phyloP scores from a whole-genome alignment of 768 basidiomycete genomes.

The Leccinum pellstonianum region DNA sequence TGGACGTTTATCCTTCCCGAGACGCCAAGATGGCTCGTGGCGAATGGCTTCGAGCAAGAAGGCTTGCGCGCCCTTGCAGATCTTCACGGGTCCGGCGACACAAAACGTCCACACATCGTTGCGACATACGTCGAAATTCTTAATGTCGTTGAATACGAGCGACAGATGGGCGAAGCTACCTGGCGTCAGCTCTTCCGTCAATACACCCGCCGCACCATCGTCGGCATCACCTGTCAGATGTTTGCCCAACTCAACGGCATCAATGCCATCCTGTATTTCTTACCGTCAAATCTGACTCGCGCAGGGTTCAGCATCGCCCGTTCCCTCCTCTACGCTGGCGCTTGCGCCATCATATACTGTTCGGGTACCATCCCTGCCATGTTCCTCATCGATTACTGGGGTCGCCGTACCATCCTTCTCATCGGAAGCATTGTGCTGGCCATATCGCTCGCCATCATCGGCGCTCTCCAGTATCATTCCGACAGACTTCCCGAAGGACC shows the following conservation, averaged over 20 bases:
- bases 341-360: conserved; percentile 48
- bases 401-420: conserved; percentile 50
- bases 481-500: conserved; percentile 39
- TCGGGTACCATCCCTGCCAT: conserved; percentile 52
- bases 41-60: conserved; percentile 50
- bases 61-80: conserved; percentile 55
- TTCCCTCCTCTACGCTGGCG: conserved; percentile 46
- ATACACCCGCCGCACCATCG: conserved; percentile 46
- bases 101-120: conserved; percentile 41
- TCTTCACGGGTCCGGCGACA: conserved; percentile 51
- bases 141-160: conserved; percentile 39
- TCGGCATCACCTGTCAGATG: conserved; percentile 56
- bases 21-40: conserved; percentile 54
- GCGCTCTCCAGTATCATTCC: conserved; percentile 47
- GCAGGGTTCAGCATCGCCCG: conserved; percentile 46
- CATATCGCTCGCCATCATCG: conserved; percentile 47
- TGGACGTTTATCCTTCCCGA: conserved; percentile 52
- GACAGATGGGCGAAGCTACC: conserved; percentile 39
- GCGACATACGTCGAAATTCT: conserved; percentile 45
- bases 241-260: conserved; percentile 58
- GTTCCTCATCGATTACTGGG: conserved; percentile 52
- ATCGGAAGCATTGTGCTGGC: conserved; percentile 44
- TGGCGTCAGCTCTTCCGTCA: conserved; percentile 51
- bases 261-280: conserved; percentile 57
- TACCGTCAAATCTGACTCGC: conserved; percentile 51